These are phyloP conservation scores for Elaeagnus macrophylla DNA, from an alignment of 306 rosid genomes.

Conservation along the genomic window DNA sequence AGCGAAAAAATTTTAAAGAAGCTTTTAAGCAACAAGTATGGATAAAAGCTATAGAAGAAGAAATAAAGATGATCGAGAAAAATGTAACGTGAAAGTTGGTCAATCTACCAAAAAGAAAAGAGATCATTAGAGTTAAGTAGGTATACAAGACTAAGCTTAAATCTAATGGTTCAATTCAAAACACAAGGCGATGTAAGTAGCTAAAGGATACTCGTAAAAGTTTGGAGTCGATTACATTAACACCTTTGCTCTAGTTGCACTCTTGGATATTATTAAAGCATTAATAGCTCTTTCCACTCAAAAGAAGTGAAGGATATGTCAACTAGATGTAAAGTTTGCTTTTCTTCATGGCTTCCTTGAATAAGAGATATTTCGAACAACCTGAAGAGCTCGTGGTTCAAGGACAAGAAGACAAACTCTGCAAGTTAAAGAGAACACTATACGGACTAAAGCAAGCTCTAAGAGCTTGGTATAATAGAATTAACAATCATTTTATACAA, in stretches of 20 bases:
- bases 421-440: no score
- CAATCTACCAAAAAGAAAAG: no score
- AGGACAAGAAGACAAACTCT: no score
- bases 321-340: neutral
- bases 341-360: neutral
- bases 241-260: neutral
- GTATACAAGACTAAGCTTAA: neutral
- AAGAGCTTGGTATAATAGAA: constrained; percentile 1
- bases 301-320: neutral
- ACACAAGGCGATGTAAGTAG: neutral
- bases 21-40: neutral
- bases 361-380: neutral
- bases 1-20: neutral
- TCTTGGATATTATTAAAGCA: neutral
- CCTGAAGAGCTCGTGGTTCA: neutral
- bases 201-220: no score
- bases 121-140: neutral
- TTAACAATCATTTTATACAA: neutral
- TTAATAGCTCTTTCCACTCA: neutral
- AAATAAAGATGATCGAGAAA: neutral
- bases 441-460: constrained; percentile 2
- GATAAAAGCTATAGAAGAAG: neutral
- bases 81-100: no score
- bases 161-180: neutral
- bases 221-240: neutral